phyloP scores from a whole-genome alignment of 371 early-diverging fungal genomes.

The Syncephalastrum racemosum region DNA sequence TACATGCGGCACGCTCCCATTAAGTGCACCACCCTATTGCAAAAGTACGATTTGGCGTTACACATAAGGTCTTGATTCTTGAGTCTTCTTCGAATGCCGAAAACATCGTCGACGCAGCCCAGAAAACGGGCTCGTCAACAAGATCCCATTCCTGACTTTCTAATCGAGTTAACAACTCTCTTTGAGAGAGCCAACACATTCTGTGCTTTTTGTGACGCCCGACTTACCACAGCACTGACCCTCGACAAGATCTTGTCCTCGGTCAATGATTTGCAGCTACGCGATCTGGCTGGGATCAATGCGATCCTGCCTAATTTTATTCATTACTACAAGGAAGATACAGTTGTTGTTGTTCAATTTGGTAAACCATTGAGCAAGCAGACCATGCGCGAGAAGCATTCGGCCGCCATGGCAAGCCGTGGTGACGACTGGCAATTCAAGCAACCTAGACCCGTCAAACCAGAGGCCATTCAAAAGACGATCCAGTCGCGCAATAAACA shows the following conservation, averaged over 20 bases:
- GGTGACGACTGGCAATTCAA: constrained; percentile 19
- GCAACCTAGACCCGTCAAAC: constrained; percentile 17
- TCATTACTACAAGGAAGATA: constrained; percentile 14
- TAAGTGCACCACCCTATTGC: too few relatives aligned
- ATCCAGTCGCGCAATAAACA: constrained; percentile 28
- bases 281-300: constrained; percentile 40
- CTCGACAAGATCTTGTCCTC: constrained; percentile 23
- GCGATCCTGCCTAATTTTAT: constrained; percentile 35
- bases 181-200: constrained; percentile 31
- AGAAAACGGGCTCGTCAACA: too few relatives aligned
- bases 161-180: not conserved
- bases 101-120: too few relatives aligned
- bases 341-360: constrained; percentile 18
- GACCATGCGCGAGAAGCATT: constrained; percentile 17
- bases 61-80: too few relatives aligned
- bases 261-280: constrained; percentile 19
- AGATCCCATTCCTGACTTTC: too few relatives aligned
- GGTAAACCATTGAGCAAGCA: constrained; percentile 25
- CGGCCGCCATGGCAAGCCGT: constrained; percentile 13
- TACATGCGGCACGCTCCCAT: too few relatives aligned
- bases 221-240: constrained; percentile 29
- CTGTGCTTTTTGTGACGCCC: constrained; percentile 45
- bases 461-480: constrained; percentile 26
- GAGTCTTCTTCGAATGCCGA: too few relatives aligned
- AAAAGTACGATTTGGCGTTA: too few relatives aligned